Conservation (phyloP, 177 flowering plant species). For the Vitis hybrid region DNA sequence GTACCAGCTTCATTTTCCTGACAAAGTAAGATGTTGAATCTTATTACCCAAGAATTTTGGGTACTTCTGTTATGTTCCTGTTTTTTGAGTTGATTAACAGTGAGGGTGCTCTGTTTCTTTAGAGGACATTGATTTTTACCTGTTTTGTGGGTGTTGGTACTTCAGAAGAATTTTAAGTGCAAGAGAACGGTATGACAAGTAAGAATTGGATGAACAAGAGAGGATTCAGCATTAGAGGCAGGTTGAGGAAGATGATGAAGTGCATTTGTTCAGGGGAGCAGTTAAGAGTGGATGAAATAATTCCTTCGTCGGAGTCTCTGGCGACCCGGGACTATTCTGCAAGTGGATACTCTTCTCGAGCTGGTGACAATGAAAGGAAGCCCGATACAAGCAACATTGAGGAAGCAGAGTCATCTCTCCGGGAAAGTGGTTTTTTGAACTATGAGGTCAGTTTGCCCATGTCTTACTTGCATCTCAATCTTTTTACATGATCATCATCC, state of each 20-base stretch:
- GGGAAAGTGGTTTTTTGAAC: slow-evolving; percentile 76
- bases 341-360: slow-evolving; percentile 68
- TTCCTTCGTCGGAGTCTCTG: slow-evolving; percentile 71
- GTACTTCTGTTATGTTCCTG: neutral
- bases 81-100: neutral
- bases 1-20: neutral
- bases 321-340: slow-evolving; percentile 83
- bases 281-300: slow-evolving; percentile 48
- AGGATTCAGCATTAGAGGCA: slow-evolving; percentile 21
- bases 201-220: slow-evolving; percentile 32
- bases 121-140: slow-evolving; percentile 7
- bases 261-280: slow-evolving; percentile 75
- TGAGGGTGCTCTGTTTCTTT: neutral
- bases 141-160: slow-evolving; percentile 21
- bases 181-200: slow-evolving; percentile 49
- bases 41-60: neutral
- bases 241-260: slow-evolving; percentile 59
- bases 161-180: slow-evolving; percentile 23
- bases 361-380: slow-evolving; percentile 60
- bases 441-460: slow-evolving; percentile 65
- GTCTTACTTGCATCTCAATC: neutral
- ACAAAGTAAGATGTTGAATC: neutral
- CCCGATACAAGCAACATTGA: slow-evolving; percentile 74
- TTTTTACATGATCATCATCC: neutral
- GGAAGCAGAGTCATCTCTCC: slow-evolving; percentile 93